A percentile compares a stretch with the other conserved stretches of the same genome.
phyloP scores from a whole-genome alignment of 306 rosid species.

The Medicago ruthenica region DNA sequence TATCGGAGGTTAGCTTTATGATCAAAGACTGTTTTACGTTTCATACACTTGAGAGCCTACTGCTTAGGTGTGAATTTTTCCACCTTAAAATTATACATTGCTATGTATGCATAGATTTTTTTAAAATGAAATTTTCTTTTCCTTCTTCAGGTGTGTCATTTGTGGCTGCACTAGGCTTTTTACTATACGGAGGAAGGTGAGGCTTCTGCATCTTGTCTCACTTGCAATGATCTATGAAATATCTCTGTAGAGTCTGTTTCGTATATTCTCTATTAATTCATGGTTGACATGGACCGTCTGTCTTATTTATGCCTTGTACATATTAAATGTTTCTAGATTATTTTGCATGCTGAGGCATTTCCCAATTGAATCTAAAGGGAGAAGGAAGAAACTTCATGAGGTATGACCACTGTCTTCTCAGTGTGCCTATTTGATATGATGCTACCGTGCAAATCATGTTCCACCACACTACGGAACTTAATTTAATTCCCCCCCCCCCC shows the following conservation, averaged over 20 bases:
- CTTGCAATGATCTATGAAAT: constrained; percentile 37
- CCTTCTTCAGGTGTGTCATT: constrained; percentile 73
- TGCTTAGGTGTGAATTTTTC: constrained; percentile 34
- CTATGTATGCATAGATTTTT: constrained; percentile 15
- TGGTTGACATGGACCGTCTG: constrained; percentile 16
- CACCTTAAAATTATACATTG: constrained; percentile 17
- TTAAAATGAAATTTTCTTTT: not conserved
- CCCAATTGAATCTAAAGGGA: constrained; percentile 98
- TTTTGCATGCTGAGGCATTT: constrained; percentile 97
- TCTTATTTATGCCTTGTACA: not conserved
- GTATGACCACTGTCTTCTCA: constrained; percentile 54
- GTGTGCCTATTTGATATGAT: constrained; percentile 36
- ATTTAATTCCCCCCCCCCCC: too few species aligned
- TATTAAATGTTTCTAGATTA: constrained; percentile 56
- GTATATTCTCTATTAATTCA: constrained; percentile 26
- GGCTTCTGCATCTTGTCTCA: constrained; percentile 43
- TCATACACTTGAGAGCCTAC: constrained; percentile 15
- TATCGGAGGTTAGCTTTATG: constrained; percentile 79
- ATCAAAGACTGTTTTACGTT: constrained; percentile 18
- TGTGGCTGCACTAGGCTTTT: constrained; percentile 89
- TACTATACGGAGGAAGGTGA: constrained; percentile 97
- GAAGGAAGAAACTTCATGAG: constrained; percentile 98
- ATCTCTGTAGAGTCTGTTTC: constrained; percentile 32
- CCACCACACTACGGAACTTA: not conserved
- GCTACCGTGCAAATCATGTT: constrained; percentile 9